Evolutionary conservation across 164 flowering plant species (phyloP).

Genomic region (Magnolia changhungtana): DNA sequence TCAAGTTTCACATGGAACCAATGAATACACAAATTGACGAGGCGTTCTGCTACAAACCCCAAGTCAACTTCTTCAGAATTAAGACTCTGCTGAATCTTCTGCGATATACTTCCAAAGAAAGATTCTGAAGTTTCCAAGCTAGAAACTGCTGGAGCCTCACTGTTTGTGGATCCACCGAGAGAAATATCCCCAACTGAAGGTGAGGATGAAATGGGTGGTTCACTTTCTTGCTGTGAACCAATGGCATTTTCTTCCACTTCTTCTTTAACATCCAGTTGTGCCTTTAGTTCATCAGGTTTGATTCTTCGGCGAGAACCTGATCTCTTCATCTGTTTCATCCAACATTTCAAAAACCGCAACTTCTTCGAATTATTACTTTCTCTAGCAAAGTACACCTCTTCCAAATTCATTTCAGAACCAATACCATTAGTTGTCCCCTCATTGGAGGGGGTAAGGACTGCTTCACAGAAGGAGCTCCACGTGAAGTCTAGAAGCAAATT

Average conservation of each 20-base stretch:
- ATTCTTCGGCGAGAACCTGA: constrained; percentile 5
- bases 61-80: constrained; percentile 61
- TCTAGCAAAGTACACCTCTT: constrained; percentile 47
- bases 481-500: constrained; percentile 38
- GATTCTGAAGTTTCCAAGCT: constrained; percentile 41
- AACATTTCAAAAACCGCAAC: constrained; percentile 77
- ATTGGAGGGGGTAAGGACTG: constrained; percentile 30
- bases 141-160: constrained; percentile 29
- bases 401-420: constrained; percentile 38
- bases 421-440: background rate
- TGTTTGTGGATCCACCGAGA: constrained; percentile 27
- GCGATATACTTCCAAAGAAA: constrained; percentile 25
- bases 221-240: constrained; percentile 34
- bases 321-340: constrained; percentile 74
- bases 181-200: constrained; percentile 36
- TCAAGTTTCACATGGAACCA: constrained; percentile 43
- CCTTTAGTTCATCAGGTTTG: constrained; percentile 14
- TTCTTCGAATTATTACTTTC: constrained; percentile 50
- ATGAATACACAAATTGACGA: constrained; percentile 53
- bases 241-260: constrained; percentile 24
- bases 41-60: constrained; percentile 69
- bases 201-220: constrained; percentile 34
- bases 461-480: constrained; percentile 63
- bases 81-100: constrained; percentile 61
- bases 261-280: constrained; percentile 14